Base-by-base conservation (phyloP, 768 basidiomycete species). In the Rhizopogon rudus region DNA sequence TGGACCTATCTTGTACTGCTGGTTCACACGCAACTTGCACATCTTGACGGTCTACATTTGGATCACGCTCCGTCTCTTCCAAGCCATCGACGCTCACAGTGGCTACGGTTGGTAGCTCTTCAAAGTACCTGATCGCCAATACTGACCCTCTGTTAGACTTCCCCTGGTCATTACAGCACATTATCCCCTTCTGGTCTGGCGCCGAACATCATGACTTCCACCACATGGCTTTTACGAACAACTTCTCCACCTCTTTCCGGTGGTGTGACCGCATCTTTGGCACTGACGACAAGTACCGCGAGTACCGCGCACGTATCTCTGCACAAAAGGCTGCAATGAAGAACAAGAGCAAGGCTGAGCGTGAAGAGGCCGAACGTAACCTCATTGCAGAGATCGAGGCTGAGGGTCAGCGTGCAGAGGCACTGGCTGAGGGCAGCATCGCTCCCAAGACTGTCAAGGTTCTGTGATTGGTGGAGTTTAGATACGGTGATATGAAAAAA, bases 171-270 rank as follows among this genome's bases (percentile, higher is more conserved):
- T 78, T 98, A 53, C 87, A 93, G 61, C 84, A 95, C 75, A 84
- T 93, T 61, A 57, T 98, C 33, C 94, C 94, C 2, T 91, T 98
- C 81, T 98, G 95, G 95, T 88, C 91, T 6, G 95, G 96, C 40
- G 94, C 94, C 0, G 96, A 98, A 64, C 93, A 96, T 74, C 95
- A 97, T 69, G 95, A 98, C 67, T 98, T 93, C 83, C 96, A 98
- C 73, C 96, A 99, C 74, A 91, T 93, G 90, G 87, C 90, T 3
- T 96, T 94, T 77, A 84, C 83, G 49, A 93, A 94, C 78, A 95
- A 95, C 78, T 96, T 81, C 69, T 90, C 91, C 8, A 95, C 93
- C 6, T 91, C 88, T 20, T 97, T 97, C 84, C 83, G 93, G 40
- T 96, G 91, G 88, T 92, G 89, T 71, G 96, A 98, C 71, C 80